Evolutionary conservation across 78 protist species (phyloP).

Genomic region (Chrysochromulina parva): DNA sequence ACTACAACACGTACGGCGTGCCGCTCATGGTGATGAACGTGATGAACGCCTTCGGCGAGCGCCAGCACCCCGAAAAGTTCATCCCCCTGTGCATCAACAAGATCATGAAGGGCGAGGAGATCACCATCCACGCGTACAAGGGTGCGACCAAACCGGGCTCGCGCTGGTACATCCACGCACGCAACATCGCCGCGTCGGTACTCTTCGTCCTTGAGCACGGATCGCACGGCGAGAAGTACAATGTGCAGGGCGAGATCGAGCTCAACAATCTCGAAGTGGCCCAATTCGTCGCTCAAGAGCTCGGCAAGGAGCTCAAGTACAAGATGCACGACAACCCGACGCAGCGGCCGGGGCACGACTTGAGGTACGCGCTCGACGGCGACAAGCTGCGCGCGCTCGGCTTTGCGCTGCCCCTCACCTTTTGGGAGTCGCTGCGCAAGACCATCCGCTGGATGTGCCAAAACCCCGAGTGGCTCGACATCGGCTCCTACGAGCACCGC

Average conservation of each 20-base stretch:
- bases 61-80: slow-evolving; percentile 25
- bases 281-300: background rate
- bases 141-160: background rate
- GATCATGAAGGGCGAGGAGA: background rate
- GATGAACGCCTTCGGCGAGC: slow-evolving; percentile 16
- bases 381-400: background rate
- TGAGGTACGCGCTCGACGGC: background rate
- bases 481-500: background rate
- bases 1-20: slow-evolving; percentile 5
- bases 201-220: background rate
- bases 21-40: background rate
- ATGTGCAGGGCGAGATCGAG: background rate
- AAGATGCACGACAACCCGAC: background rate
- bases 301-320: background rate
- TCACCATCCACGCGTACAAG: background rate
- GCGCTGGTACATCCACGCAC: slow-evolving; percentile 25
- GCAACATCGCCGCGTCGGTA: slow-evolving; percentile 23
- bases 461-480: background rate
- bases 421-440: background rate
- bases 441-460: background rate
- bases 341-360: slow-evolving; percentile 4
- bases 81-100: slow-evolving; percentile 1
- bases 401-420: background rate
- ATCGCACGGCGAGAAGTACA: background rate
- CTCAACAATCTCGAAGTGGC: background rate